These are phyloP conservation scores for Bondarzewia mesenterica DNA, from an alignment of 1,284 basidiomycete genomes.

Conservation along the genomic window DNA sequence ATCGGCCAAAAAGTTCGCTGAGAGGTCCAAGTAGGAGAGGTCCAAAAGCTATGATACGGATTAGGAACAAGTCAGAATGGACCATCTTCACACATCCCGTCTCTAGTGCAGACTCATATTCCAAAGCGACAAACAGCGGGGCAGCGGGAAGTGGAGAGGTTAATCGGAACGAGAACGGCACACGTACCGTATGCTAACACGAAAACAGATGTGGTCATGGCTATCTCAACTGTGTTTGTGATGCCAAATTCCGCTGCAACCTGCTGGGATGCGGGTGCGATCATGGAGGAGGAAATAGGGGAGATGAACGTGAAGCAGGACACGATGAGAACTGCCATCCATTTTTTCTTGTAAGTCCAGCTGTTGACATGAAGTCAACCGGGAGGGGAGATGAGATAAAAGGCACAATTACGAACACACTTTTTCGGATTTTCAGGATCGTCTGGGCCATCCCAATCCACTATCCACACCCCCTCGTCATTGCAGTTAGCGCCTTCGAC, in stretches of 20 bases:
- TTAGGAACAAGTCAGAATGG: not conserved
- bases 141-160: not conserved
- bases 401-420: slow-evolving; percentile 21
- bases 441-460: slow-evolving; percentile 57
- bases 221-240: slow-evolving; percentile 32
- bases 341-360: slow-evolving; percentile 54
- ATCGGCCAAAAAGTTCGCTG: slow-evolving; percentile 41
- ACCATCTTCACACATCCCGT: no score
- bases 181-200: slow-evolving; percentile 53
- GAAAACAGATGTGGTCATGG: slow-evolving; percentile 61
- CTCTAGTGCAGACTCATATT: no score
- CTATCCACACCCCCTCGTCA: no score
- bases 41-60: slow-evolving; percentile 31
- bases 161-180: not conserved
- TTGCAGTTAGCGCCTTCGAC: no score
- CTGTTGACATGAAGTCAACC: slow-evolving; percentile 28
- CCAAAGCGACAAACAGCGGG: not conserved
- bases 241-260: not conserved
- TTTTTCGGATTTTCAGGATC: slow-evolving; percentile 63
- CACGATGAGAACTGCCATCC: slow-evolving; percentile 53
- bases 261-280: not conserved
- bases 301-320: slow-evolving; percentile 61
- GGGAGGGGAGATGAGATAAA: not conserved
- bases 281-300: slow-evolving; percentile 44
- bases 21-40: slow-evolving; percentile 49